Percentiles rank a stretch among this genome's conserved stretches.
phyloP scores from a whole-genome alignment of 345 rosid genomes.

The Eucalyptus curtisii region DNA sequence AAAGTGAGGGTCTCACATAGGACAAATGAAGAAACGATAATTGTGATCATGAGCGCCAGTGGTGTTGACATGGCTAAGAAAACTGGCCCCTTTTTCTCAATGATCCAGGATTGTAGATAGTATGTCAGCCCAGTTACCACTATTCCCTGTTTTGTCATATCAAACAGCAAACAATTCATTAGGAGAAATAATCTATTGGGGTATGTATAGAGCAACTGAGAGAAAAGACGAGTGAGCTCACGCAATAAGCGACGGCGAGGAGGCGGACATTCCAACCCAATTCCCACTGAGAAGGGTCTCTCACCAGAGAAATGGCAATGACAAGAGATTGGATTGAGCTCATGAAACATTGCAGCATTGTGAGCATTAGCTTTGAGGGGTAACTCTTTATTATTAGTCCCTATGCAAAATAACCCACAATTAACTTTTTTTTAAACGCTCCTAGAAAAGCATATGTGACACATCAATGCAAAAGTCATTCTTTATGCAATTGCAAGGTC shows the following conservation, averaged over 20 bases:
- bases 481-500: neutral
- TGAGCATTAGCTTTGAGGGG: conserved; percentile 83
- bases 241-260: conserved; percentile 70
- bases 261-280: conserved; percentile 79
- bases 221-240: conserved; percentile 4
- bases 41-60: conserved; percentile 51
- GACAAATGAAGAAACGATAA: conserved; percentile 45
- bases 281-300: conserved; percentile 67
- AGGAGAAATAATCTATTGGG: neutral
- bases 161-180: neutral
- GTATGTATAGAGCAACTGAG: neutral
- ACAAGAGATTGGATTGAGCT: conserved; percentile 65
- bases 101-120: conserved; percentile 86
- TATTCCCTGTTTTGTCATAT: conserved; percentile 41
- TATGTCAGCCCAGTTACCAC: conserved; percentile 79
- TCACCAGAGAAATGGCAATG: conserved; percentile 66
- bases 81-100: conserved; percentile 89
- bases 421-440: neutral
- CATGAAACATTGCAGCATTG: conserved; percentile 62
- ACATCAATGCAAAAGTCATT: neutral
- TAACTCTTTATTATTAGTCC: conserved; percentile 41
- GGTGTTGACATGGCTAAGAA: conserved; percentile 90
- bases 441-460: neutral
- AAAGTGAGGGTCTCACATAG: conserved; percentile 47
- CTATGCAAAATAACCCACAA: conserved; percentile 13